phyloP scores from a whole-genome alignment of 208 protist genomes.

The Acanthamoeba lugdunensis region DNA sequence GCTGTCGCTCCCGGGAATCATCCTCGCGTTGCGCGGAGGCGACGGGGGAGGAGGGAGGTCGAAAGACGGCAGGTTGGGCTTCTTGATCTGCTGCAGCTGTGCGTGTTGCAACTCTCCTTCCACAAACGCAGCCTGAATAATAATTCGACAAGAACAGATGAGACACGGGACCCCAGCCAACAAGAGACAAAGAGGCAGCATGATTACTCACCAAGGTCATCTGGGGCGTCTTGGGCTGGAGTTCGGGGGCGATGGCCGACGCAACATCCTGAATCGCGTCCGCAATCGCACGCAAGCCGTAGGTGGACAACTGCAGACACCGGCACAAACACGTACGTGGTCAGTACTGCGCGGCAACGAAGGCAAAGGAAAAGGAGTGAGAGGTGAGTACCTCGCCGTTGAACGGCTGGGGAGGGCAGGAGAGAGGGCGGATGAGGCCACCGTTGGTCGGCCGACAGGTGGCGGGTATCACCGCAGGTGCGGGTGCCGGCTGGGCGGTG shows the following conservation, averaged over 20 bases:
- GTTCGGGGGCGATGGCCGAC: slow-evolving; percentile 4
- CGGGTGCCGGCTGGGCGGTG: not conserved
- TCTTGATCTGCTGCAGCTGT: not conserved
- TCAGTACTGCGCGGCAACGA: not conserved
- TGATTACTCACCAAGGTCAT: slow-evolving; percentile 21
- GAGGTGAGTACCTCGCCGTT: slow-evolving; percentile 30
- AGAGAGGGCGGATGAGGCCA: slow-evolving; percentile 4
- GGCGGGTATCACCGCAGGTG: not conserved
- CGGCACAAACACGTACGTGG: not conserved
- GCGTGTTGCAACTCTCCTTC: slow-evolving; percentile 9
- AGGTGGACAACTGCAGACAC: not conserved
- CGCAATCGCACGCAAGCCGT: slow-evolving; percentile 34
- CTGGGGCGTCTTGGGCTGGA: not conserved
- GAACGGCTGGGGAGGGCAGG: slow-evolving; percentile 20
- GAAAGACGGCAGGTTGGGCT: slow-evolving; percentile 61
- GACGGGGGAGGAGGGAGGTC: slow-evolving; percentile 52
- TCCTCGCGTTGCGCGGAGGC: not conserved
- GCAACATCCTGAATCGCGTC: slow-evolving; percentile 19
- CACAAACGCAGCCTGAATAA: not conserved
- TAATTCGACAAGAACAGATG: not conserved
- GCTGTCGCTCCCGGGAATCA: not conserved
- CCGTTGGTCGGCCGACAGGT: not conserved
- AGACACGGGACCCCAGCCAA: not conserved
- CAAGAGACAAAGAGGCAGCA: not conserved
- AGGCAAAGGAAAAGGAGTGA: not conserved